A percentile compares a stretch with the other conserved stretches of the same genome.
Evolutionary conservation across 192 early-diverging fungal species (phyloP).

Genomic region (Polychytrium aggregatum): DNA sequence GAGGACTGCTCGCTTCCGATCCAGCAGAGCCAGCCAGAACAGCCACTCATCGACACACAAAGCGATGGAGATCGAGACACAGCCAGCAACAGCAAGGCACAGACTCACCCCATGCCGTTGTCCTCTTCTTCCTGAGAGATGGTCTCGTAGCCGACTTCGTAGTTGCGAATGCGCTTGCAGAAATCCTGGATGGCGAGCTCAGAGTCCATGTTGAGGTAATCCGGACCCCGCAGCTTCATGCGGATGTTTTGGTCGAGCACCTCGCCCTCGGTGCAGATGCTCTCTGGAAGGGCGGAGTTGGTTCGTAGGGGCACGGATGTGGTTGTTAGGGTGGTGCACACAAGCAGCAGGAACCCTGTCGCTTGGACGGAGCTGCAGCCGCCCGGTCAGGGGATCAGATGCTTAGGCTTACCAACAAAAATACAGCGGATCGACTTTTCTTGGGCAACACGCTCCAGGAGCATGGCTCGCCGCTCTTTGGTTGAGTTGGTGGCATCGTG

Average conservation of each 20-base stretch:
- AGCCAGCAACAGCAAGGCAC: background rate
- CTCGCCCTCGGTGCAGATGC: slow-evolving; percentile 69
- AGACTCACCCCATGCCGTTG: slow-evolving; percentile 39
- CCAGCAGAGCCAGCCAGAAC: no score
- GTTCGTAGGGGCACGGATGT: no score
- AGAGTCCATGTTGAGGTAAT: slow-evolving; percentile 79
- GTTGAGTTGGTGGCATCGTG: slow-evolving; percentile 96
- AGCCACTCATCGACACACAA: no score
- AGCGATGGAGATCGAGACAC: no score
- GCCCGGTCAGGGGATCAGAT: no score
- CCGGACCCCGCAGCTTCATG: slow-evolving; percentile 88
- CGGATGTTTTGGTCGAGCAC: slow-evolving; percentile 73
- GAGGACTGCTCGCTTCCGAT: no score
- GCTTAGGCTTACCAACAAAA: slow-evolving; percentile 29
- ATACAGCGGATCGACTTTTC: slow-evolving; percentile 19
- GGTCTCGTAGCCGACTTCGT: slow-evolving; percentile 85
- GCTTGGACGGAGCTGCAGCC: no score
- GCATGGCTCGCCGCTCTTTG: slow-evolving; percentile 51
- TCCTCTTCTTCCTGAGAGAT: slow-evolving; percentile 76
- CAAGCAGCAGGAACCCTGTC: background rate
- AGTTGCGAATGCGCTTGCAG: slow-evolving; percentile 71
- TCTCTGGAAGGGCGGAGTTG: no score
- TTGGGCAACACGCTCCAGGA: slow-evolving; percentile 17
- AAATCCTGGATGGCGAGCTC: slow-evolving; percentile 80
- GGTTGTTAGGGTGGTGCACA: no score